Evolutionary conservation across 2,329 filamentous ascomycete species (phyloP).

Genomic region (Beauveria sp.): DNA sequence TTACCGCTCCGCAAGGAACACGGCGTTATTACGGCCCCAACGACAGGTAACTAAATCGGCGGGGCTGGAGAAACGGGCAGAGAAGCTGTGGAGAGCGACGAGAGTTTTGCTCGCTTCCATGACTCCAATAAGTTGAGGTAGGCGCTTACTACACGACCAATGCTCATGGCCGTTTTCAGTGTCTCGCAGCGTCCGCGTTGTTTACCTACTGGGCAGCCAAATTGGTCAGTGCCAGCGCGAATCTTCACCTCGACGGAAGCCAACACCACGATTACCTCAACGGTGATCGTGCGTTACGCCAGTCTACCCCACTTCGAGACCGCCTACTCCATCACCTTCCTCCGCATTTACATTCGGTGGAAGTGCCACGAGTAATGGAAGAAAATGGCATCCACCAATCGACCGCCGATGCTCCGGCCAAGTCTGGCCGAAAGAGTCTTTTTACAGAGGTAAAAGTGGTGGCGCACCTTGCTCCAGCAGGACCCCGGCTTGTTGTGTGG

Average conservation of each 20-base stretch:
- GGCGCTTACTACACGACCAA: neutral
- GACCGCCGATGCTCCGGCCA: neutral
- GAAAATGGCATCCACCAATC: neutral
- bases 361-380: conserved; percentile 4
- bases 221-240: neutral
- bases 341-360: neutral
- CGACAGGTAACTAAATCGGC: neutral
- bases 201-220: neutral
- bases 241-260: neutral
- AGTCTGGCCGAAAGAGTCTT: neutral
- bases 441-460: neutral
- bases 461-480: neutral
- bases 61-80: neutral
- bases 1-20: neutral
- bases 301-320: neutral
- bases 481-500: conserved; percentile 6
- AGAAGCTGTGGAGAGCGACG: conserved; percentile 1
- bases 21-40: conserved; percentile 11
- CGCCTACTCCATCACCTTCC: neutral
- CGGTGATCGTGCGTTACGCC: neutral
- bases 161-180: neutral
- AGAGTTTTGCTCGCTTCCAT: neutral
- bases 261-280: neutral
- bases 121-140: neutral
- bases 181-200: neutral